Evolutionary conservation across 2,329 filamentous ascomycete genomes (phyloP), one percentile per base, ranked within the genome.

Genomic region (Aspergillus pseudotamarii): DNA sequence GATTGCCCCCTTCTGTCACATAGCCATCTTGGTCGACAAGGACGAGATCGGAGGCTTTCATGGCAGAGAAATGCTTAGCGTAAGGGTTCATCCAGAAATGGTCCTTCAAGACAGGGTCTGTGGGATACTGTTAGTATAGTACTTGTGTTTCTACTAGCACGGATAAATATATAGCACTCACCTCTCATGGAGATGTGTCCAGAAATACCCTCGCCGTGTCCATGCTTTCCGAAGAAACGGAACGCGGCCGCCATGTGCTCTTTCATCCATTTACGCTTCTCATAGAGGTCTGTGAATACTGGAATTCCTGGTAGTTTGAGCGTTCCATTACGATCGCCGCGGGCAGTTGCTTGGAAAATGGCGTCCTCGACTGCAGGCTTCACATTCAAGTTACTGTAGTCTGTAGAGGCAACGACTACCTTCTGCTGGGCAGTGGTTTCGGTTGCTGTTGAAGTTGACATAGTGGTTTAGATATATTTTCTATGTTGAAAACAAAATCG

Each of bases 191-290:
- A 78, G 57, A 81, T 81, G 68, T 81, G 79, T 1, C 79, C 79
- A 1, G 78, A 79, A 11, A 80, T 74, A 23, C 78, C 78, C 62
- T 80, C 79, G 14, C 74, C 75, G 54, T 78, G 80, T 1, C 78
- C 78, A 48, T 74, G 64, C 63, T 78, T 78, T 11, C 78, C 78
- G 56, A 80, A 80, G 58, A 76, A 76, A 0, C 78, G 75, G 55
- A 80, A 78, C 4, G 78, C 78, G 34, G 76, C 78, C 1, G 78
- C 78, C 73, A 80, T 79, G 54, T 80, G 78, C 63, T 84, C 81
- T 69, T 85, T 86, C 66, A 86, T 79, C 73, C 84, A 85, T 62
- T 83, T 76, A 32, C 84, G 79, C 66, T 85, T 78, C 58, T 81
- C 75, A 11, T 78, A 73, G n/a, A 74, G 73, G 61, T 81, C 74